Evolutionary conservation across 768 basidiomycete species (phyloP), one percentile per base, ranked within the genome.

Genomic region (Psilocybe cubensis): DNA sequence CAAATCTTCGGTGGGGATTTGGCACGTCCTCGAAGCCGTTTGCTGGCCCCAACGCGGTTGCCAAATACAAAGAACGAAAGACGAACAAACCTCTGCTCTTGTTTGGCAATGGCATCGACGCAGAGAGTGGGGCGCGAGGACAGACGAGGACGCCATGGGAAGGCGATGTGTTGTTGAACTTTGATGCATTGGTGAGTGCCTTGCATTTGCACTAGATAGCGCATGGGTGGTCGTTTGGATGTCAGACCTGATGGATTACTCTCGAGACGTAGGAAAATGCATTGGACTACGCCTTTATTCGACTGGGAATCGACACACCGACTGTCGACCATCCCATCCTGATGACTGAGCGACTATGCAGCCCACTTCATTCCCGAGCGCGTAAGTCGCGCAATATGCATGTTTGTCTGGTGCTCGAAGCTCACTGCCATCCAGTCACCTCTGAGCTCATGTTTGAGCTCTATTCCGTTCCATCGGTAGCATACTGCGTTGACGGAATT

Each of bases 361-460:
- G 94, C 23, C 94, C 95, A 0, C 70, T 96, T 20, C 92, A 96
- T 72, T 97, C 94, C 2, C 79, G 97, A 68, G 83, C 88, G 41
- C 69, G 96, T 96, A 69, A 54, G 93, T 83, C 17, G 18, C 43
- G 3, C 21, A 40, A 2, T 42, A 44, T 52, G 14, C 21, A 4
- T 20, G 28, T 56, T 63, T 24, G 24, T 25, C 20, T 23, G 43
- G 21, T 48, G 6, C 28, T 55, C 52, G 25, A 42, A 35, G 4
- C 55, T 41, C 47, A n/a, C 42, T 48, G 25, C 40, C 25, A 21
- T 42, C 42, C 66, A 96, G 94, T 97, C 54, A 96, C 95, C 8
- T 95, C 95, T 0, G 97, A 99, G 67, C 86, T 99, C 27, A 85
- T 99, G 74, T 99, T 99, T 68, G 97, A 99, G 74, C 82, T 87